phyloP scores from a whole-genome alignment of 2,329 filamentous ascomycete species.

The Chaetomium globosum region DNA sequence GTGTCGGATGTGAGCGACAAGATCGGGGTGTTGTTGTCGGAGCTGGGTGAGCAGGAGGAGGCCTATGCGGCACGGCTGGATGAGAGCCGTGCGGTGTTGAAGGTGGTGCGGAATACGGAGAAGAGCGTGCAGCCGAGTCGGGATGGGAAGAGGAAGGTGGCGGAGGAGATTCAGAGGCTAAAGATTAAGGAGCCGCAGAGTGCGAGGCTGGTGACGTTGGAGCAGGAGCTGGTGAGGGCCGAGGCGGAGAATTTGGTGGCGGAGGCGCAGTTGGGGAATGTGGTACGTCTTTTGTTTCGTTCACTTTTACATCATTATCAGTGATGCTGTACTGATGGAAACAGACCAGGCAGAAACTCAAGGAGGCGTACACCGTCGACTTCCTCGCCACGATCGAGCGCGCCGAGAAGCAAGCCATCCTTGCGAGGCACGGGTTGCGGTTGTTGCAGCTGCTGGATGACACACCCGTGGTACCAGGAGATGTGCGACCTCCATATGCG shows the following conservation, averaged over 20 bases:
- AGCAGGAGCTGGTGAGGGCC: constrained; percentile 94
- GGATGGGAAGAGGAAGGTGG: constrained; percentile 82
- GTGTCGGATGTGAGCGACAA: constrained; percentile 93
- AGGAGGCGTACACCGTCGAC: constrained; percentile 88
- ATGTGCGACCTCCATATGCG: constrained; percentile 70
- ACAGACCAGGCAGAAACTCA: constrained; percentile 91
- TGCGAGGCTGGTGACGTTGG: constrained; percentile 76
- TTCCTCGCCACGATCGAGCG: constrained; percentile 91
- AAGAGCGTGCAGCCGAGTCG: constrained; percentile 90
- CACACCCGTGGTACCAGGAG: constrained; percentile 83
- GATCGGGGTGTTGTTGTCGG: constrained; percentile 85
- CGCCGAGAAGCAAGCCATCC: constrained; percentile 93
- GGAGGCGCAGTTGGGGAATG: constrained; percentile 93
- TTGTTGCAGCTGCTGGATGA: constrained; percentile 87
- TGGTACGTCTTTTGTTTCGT: constrained; percentile 59
- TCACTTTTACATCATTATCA: not conserved
- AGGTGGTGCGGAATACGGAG: constrained; percentile 94
- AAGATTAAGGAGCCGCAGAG: constrained; percentile 92
- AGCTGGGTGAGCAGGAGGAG: constrained; percentile 94
- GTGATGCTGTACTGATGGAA: constrained; percentile 18
- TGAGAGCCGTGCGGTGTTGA: constrained; percentile 78
- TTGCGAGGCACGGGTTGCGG: constrained; percentile 86
- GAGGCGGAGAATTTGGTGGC: constrained; percentile 96
- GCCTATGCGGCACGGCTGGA: constrained; percentile 83
- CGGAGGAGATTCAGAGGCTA: constrained; percentile 87